Conservation (phyloP, 163 green algal genomes). For the Scenedesmus sp. region DNA sequence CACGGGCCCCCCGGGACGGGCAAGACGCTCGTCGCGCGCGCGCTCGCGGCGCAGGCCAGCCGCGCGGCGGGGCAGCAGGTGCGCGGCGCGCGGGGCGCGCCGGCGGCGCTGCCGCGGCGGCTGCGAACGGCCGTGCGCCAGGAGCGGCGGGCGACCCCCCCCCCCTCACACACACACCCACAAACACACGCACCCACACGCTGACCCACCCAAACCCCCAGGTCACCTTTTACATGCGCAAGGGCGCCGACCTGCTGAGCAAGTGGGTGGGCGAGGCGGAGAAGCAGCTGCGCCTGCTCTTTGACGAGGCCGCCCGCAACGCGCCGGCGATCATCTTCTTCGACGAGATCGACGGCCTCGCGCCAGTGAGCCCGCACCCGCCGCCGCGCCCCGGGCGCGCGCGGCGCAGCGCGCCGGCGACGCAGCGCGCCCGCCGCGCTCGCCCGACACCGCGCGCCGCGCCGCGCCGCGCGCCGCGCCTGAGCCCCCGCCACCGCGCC, state of each 20-base stretch:
- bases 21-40: constrained; percentile 93
- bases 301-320: constrained; percentile 83
- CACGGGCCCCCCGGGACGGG: constrained; percentile 92
- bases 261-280: constrained; percentile 96
- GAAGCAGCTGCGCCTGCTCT: constrained; percentile 88
- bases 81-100: neutral
- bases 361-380: constrained; percentile 76
- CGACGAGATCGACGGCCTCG: constrained; percentile 97
- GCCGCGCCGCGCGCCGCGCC: too few relatives aligned
- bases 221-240: constrained; percentile 94
- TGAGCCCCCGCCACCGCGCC: too few relatives aligned
- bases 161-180: neutral
- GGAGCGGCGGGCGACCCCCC: too few relatives aligned
- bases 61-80: constrained; percentile 41
- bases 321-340: constrained; percentile 98
- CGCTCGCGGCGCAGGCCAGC: constrained; percentile 76
- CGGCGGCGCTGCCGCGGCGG: too few relatives aligned
- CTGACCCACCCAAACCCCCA: constrained; percentile 20
- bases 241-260: constrained; percentile 88
- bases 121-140: too few relatives aligned
- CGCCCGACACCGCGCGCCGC: too few relatives aligned
- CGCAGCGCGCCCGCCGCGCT: too few relatives aligned
- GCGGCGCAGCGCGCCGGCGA: too few relatives aligned
- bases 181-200: neutral
- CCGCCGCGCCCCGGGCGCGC: too few relatives aligned